phyloP scores from a whole-genome alignment of 345 rosid species.

The Eucalyptus cloeziana region DNA sequence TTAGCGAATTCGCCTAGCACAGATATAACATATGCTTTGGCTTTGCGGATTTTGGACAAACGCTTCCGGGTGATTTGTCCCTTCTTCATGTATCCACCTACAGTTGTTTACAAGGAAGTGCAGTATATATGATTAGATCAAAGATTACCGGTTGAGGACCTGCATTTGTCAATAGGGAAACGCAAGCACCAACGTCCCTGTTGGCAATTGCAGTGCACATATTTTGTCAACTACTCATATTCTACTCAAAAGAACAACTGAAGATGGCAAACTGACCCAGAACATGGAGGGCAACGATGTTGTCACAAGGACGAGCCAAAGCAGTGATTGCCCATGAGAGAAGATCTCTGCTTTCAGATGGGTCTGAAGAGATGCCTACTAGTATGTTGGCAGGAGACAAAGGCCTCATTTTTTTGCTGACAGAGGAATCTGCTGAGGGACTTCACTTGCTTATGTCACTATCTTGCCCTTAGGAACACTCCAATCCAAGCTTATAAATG shows the following conservation, averaged over 20 bases:
- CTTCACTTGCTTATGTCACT: not conserved
- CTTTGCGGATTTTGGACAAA: slow-evolving; percentile 43
- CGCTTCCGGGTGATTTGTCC: slow-evolving; percentile 11
- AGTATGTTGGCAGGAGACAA: slow-evolving; percentile 48
- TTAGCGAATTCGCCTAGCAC: slow-evolving; percentile 66
- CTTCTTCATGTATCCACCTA: slow-evolving; percentile 40
- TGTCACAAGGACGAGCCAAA: slow-evolving; percentile 66
- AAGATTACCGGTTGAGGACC: not conserved
- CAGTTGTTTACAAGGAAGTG: slow-evolving; percentile 7
- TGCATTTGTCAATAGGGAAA: not conserved
- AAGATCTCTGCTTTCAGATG: slow-evolving; percentile 40
- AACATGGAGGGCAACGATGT: slow-evolving; percentile 66
- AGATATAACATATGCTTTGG: slow-evolving; percentile 78
- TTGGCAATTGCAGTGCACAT: not conserved
- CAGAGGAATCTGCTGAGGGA: not conserved
- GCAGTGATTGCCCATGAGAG: slow-evolving; percentile 75
- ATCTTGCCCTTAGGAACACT: not conserved
- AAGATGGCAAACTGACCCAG: slow-evolving; percentile 27
- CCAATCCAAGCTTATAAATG: not conserved
- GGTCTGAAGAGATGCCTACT: slow-evolving; percentile 57
- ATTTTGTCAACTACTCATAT: not conserved
- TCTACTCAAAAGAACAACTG: not conserved
- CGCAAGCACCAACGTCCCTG: not conserved
- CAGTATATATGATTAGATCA: not conserved
- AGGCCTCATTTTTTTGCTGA: slow-evolving; percentile 22